phyloP scores from a whole-genome alignment of 768 basidiomycete genomes.

The Boletus rubescentipes region DNA sequence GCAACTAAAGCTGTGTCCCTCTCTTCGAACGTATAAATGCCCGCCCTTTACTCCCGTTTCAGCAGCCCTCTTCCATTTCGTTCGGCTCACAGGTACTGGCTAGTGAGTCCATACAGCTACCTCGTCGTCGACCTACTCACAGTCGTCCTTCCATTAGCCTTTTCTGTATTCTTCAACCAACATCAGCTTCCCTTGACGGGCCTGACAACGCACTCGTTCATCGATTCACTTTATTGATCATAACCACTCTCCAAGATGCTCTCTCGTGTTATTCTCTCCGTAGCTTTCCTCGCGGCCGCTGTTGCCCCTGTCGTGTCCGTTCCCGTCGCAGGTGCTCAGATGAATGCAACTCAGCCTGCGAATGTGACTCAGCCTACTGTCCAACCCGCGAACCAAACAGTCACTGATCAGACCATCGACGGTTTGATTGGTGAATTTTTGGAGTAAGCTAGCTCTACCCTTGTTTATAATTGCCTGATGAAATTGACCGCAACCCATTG shows the following conservation, averaged over 20 bases:
- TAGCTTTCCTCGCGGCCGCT: conserved; percentile 2
- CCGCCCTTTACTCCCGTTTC: neutral
- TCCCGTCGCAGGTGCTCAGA: neutral
- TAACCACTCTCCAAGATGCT: conserved; percentile 11
- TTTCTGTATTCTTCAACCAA: conserved; percentile 12
- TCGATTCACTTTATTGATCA: neutral
- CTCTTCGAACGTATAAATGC: neutral
- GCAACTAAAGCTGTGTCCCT: neutral
- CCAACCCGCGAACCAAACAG: neutral
- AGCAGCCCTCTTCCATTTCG: conserved; percentile 13
- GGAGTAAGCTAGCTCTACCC: neutral
- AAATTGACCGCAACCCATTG: neutral
- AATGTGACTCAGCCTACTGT: neutral
- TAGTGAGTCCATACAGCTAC: conserved; percentile 11
- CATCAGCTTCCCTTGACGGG: conserved; percentile 13
- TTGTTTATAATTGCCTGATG: too few relatives aligned
- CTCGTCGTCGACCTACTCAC: neutral
- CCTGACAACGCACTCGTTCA: conserved; percentile 9
- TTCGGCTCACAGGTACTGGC: conserved; percentile 22
- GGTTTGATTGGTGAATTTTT: neutral
- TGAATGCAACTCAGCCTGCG: neutral
- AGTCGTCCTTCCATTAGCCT: conserved; percentile 5
- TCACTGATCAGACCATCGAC: neutral
- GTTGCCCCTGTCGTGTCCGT: conserved; percentile 6
- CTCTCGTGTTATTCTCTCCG: conserved; percentile 2